Evolutionary conservation across 2,329 filamentous ascomycete species (phyloP), one percentile per base, ranked within the genome.

Genomic region (Fusarium dimerum): DNA sequence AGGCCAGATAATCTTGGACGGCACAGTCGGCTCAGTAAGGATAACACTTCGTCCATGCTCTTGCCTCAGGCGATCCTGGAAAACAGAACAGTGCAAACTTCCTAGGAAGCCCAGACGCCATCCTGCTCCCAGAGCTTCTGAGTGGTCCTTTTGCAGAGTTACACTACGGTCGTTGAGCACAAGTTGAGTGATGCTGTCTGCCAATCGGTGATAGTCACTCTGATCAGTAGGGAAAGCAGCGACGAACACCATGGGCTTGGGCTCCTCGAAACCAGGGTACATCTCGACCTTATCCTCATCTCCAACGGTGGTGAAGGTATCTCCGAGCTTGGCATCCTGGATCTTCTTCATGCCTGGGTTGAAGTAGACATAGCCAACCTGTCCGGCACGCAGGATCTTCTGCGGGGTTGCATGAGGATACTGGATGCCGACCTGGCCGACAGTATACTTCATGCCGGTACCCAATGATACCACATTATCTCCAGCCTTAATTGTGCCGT

Each of bases 241-340:
- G 5, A 99, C 94, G 63, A 99, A 99, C 5, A 99, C 94, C 94
- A 99, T 99, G 6, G 92, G 89, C 71, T 99, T 96, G 1, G 94
- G 93, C 71, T 99, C 94, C 68, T 96, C 93, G 55, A 99, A 99
- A 3, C 93, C 94, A 0, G 92, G 91, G 48, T 92, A 87, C 12
- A 90, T 86, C 69, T 92, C 81, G 2, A 99, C 92, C 1, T 80
- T 66, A 52, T 84, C 83, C 73, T 96, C 90, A 18, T 78, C 85
- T 2, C 90, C 92, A 3, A 92, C 81, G 2, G 83, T 89, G 1
- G 94, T 97, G 65, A 92, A 96, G 0, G 94, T 99, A 66, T 99
- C 94, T 46, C 94, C 94, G 29, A 97, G 87, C 72, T 97, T 95
- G 45, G 94, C 93, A 68, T 99, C 94, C 69, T 96, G 88, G 52